A percentile compares a stretch with the other conserved stretches of the same genome.
These are phyloP conservation scores for Tanozyma kutaoensis DNA, from an alignment of 805 yeast species.

Conservation along the genomic window DNA sequence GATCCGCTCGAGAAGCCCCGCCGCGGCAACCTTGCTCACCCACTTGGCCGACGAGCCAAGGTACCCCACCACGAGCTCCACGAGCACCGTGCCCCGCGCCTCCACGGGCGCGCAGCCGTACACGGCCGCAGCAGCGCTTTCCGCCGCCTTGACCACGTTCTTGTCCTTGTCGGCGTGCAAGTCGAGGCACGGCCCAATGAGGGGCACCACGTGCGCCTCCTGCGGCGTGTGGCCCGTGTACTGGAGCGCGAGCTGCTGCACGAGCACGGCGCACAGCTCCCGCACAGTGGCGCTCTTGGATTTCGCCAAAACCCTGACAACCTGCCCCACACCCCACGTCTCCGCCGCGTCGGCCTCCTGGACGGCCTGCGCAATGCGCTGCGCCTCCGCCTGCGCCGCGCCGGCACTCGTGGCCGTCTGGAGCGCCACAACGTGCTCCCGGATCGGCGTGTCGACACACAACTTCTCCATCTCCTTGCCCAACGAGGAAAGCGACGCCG, in stretches of 20 bases:
- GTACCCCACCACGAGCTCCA: conserved; percentile 49
- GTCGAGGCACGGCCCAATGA: conserved; percentile 55
- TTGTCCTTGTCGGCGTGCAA: conserved; percentile 77
- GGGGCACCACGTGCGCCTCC: conserved; percentile 59
- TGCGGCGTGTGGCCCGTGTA: conserved; percentile 58
- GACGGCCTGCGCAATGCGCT: conserved; percentile 37
- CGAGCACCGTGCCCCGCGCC: conserved; percentile 59
- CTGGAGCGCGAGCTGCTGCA: conserved; percentile 43
- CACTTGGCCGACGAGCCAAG: conserved; percentile 80
- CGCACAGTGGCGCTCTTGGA: conserved; percentile 61
- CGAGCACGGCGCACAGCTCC: conserved; percentile 62
- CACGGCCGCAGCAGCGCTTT: conserved; percentile 57
- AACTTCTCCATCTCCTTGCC: conserved; percentile 54
- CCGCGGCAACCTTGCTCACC: conserved; percentile 78
- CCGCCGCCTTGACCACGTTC: conserved; percentile 78
- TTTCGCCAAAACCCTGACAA: conserved; percentile 52
- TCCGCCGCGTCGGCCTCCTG: conserved; percentile 38
- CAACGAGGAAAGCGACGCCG: conserved; percentile 62
- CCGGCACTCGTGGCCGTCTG: conserved; percentile 25
- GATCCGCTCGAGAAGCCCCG: conserved; percentile 59
- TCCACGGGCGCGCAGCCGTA: conserved; percentile 63
- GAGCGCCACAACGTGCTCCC: conserved; percentile 39
- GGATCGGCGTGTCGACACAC: conserved; percentile 49
- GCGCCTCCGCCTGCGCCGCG: too few relatives aligned
- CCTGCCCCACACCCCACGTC: conserved; percentile 55